These are phyloP conservation scores for Pestalotiopsis sp. DNA, from an alignment of 2,329 filamentous ascomycete genomes.

Conservation along the genomic window DNA sequence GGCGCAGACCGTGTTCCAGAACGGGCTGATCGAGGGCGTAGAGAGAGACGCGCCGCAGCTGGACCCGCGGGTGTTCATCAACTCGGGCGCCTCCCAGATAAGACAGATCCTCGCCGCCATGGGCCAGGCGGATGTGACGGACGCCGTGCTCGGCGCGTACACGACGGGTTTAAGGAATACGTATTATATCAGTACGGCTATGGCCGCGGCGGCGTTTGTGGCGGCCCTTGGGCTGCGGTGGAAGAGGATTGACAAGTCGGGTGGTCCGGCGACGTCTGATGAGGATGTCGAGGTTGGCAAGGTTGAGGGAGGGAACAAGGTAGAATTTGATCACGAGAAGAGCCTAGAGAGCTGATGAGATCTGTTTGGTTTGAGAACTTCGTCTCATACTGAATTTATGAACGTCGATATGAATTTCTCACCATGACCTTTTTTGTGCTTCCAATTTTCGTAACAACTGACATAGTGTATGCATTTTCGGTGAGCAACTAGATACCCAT, in stretches of 20 bases:
- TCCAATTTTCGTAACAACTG: too few relatives aligned
- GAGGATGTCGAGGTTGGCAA: neutral
- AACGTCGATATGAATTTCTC: neutral
- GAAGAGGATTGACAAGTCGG: slow-evolving; percentile 54
- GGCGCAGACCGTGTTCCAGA: slow-evolving; percentile 69
- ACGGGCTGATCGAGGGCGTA: slow-evolving; percentile 60
- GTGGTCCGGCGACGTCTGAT: neutral
- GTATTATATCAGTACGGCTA: slow-evolving; percentile 55
- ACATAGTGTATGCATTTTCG: too few relatives aligned
- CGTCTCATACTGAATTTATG: neutral
- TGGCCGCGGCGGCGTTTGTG: slow-evolving; percentile 48
- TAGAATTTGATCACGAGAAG: neutral
- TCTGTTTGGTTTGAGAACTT: neutral
- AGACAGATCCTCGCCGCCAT: slow-evolving; percentile 44
- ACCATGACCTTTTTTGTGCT: too few relatives aligned
- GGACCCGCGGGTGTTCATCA: slow-evolving; percentile 50
- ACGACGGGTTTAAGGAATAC: slow-evolving; percentile 51
- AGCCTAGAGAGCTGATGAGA: neutral
- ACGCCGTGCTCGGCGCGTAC: slow-evolving; percentile 50
- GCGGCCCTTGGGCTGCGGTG: slow-evolving; percentile 48
- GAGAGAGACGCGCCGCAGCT: slow-evolving; percentile 44
- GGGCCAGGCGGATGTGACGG: slow-evolving; percentile 42
- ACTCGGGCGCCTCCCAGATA: slow-evolving; percentile 56
- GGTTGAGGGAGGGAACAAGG: neutral
- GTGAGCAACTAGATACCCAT: too few relatives aligned